Evolutionary conservation across 441 rosid species (phyloP), one percentile per base, ranked within the genome.

Genomic region (Sinapis alba): DNA sequence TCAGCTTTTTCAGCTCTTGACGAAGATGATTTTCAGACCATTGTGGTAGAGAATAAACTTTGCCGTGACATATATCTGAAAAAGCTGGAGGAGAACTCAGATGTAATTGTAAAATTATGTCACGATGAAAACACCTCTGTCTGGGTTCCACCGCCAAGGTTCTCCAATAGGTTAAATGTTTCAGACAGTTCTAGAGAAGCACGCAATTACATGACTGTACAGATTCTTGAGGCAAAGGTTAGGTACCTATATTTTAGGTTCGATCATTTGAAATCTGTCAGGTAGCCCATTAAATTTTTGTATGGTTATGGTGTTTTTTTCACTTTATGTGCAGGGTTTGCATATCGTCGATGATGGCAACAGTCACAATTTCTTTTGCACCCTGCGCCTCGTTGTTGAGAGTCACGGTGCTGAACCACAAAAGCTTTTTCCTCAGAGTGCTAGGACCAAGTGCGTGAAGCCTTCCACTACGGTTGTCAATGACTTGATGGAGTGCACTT

Each of bases 101-200:
- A 85, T 69, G 77, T 69, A 11, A 86, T 89, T 66, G 88, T 85
- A 43, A 84, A 86, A 47, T 85, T 96, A 38, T 84, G 80, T 78
- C 86, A 90, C 82, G 87, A 86, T 72, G 88, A 88, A 63, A 78
- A 68, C 53, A 64, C 85, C 62, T 81, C 89, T 77, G 85, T 94
- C 45, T 92, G 98, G 98, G 86, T 96, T 83, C 99, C 98, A 77
- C 98, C 99, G 73, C 93, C 97, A 58, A 90, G 97, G 82, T 94
- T 97, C 80, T 88, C 94, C 18, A 96, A 97, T 82, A 85, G 91
- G 78, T 77, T 94, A 78, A 92, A 89, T 81, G 86, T 90, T 80
- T 88, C 91, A 53, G 94, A 97, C 83, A 89, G 85, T 84, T 84
- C 86, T 68, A 86, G 89, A 89, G 98, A 92, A 81, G 79, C 95